Conservation (phyloP, 1,139 yeast genomes). For the Suhomyces coccinellae region DNA sequence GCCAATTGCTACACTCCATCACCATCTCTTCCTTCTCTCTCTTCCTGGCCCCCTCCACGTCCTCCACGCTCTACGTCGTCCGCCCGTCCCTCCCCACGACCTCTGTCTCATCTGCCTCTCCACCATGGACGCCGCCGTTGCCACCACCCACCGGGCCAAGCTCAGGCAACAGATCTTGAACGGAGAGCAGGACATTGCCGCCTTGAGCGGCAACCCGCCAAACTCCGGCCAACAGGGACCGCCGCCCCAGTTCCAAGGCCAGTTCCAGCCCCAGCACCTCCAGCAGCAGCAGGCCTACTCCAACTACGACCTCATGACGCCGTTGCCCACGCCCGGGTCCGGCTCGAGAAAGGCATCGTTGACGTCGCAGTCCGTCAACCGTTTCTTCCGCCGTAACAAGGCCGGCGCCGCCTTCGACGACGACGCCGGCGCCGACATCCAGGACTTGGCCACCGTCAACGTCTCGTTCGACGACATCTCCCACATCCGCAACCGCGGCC, state of each 20-base stretch:
- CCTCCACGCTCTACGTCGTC: too few species aligned
- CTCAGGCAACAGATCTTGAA: constrained; percentile 38
- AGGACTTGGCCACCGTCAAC: constrained; percentile 38
- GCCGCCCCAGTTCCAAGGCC: background rate
- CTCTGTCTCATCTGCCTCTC: background rate
- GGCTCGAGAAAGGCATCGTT: constrained; percentile 42
- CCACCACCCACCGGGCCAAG: constrained; percentile 23
- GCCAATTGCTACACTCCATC: constrained; percentile 2
- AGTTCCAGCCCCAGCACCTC: background rate
- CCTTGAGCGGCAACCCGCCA: constrained; percentile 19
- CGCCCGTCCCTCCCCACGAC: background rate
- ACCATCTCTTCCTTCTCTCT: background rate
- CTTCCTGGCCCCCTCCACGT: background rate
- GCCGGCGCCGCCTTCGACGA: constrained; percentile 47
- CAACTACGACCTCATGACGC: constrained; percentile 26
- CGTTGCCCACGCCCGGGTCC: constrained; percentile 15
- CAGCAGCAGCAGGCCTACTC: constrained; percentile 10
- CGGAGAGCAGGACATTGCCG: constrained; percentile 31
- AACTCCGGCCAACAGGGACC: background rate
- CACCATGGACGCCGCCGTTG: constrained; percentile 22
- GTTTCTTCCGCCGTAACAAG: constrained; percentile 46
- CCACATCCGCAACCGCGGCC: constrained; percentile 63
- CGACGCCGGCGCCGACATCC: constrained; percentile 52
- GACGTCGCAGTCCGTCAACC: constrained; percentile 43
- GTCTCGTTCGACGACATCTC: constrained; percentile 65